phyloP scores from a whole-genome alignment of 441 rosid genomes.

The Omphalea diandra region DNA sequence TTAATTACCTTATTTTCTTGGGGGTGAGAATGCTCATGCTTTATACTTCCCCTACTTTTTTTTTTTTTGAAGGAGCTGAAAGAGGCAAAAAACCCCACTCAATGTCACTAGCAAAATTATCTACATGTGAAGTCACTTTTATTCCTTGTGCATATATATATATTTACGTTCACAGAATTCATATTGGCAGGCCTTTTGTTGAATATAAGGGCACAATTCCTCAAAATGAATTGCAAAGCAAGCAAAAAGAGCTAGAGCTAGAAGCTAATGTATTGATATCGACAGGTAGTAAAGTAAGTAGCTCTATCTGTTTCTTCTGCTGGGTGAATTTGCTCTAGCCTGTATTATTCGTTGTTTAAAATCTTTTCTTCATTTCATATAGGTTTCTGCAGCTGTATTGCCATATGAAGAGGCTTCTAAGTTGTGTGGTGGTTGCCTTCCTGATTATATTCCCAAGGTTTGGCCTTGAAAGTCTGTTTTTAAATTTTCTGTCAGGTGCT shows the following conservation, averaged over 20 bases:
- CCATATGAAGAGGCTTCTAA: slow-evolving; percentile 66
- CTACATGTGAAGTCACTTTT: background rate
- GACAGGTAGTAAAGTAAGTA: slow-evolving; percentile 29
- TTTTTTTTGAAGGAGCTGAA: background rate
- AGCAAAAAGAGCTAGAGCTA: too few relatives aligned
- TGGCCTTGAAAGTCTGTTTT: slow-evolving; percentile 12
- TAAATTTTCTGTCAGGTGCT: background rate
- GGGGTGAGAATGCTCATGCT: background rate
- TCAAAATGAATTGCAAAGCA: too few relatives aligned
- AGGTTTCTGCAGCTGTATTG: slow-evolving; percentile 57
- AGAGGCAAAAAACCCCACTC: background rate
- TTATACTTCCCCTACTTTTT: too few relatives aligned
- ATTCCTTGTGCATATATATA: background rate
- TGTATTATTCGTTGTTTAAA: slow-evolving; percentile 12
- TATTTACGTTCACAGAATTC: slow-evolving; percentile 11
- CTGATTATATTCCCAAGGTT: slow-evolving; percentile 74
- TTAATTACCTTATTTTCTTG: background rate
- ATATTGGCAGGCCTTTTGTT: slow-evolving; percentile 39
- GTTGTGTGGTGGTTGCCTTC: slow-evolving; percentile 75
- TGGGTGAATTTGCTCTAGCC: background rate
- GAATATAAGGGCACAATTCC: too few relatives aligned
- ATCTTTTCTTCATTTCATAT: slow-evolving; percentile 14
- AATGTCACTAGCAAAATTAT: background rate
- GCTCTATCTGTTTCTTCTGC: background rate
- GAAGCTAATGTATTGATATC: too few relatives aligned